phyloP scores from a whole-genome alignment of 345 rosid genomes.

The Citrus australasica region DNA sequence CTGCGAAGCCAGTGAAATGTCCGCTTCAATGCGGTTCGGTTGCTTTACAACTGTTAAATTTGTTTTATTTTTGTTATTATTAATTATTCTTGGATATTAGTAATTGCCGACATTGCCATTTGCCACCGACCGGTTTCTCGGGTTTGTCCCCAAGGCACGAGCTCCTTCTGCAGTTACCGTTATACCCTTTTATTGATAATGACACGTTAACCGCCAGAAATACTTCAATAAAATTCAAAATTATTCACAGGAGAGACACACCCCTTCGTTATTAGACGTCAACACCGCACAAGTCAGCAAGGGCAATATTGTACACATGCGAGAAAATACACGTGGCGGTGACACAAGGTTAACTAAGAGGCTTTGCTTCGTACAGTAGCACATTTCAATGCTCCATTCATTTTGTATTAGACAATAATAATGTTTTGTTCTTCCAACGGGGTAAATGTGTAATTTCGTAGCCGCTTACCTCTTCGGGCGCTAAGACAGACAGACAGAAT shows the following conservation, averaged over 20 bases:
- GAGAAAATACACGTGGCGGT: no score
- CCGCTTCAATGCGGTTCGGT: constrained; percentile 17
- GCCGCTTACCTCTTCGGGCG: background rate
- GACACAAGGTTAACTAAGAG: no score
- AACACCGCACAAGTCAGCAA: no score
- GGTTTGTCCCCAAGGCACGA: background rate
- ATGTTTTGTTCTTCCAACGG: background rate
- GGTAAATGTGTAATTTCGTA: background rate
- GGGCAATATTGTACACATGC: no score
- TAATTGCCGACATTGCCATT: constrained; percentile 20
- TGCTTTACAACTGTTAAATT: constrained; percentile 14
- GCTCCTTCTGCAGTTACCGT: background rate
- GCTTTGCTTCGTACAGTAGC: no score
- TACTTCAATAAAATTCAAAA: background rate
- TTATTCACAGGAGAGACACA: background rate
- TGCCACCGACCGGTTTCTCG: constrained; percentile 13
- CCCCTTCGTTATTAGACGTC: background rate
- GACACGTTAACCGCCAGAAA: background rate
- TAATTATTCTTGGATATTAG: background rate
- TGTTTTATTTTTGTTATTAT: background rate
- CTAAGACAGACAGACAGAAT: background rate
- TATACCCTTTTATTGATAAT: background rate
- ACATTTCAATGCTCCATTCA: no score
- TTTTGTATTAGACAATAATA: background rate
- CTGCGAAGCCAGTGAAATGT: constrained; percentile 13